These are phyloP conservation scores for Candida rishiriensis DNA, from an alignment of 805 yeast genomes.

Conservation along the genomic window DNA sequence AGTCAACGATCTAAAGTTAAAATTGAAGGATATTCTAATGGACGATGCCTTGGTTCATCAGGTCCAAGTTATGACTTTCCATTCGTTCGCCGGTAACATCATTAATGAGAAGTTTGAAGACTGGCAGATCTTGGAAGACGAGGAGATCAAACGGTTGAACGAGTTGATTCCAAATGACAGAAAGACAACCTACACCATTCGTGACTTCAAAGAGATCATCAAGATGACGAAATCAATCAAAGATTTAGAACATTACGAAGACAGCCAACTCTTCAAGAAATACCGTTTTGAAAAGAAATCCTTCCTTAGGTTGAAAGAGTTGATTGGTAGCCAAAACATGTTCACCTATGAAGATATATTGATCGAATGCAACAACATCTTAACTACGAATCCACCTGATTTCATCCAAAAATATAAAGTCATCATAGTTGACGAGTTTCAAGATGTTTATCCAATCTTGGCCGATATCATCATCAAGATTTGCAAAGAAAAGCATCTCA, in stretches of 20 bases:
- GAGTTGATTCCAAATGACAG: constrained; percentile 6
- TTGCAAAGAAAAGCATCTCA: constrained; percentile 43
- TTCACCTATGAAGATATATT: constrained; percentile 25
- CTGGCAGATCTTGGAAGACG: constrained; percentile 48
- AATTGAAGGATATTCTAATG: constrained; percentile 31
- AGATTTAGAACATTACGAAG: constrained; percentile 8
- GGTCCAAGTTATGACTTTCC: constrained; percentile 55
- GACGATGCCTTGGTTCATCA: constrained; percentile 22
- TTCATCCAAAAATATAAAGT: constrained; percentile 28
- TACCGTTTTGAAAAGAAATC: constrained; percentile 9
- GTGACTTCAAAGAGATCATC: constrained; percentile 13
- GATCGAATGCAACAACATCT: constrained; percentile 16
- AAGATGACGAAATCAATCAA: constrained; percentile 9
- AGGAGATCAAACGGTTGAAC: constrained; percentile 17
- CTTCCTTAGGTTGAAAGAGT: constrained; percentile 9
- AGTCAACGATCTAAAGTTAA: constrained; percentile 42
- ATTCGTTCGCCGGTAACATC: constrained; percentile 52
- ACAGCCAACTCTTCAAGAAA: constrained; percentile 3
- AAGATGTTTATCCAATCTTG: constrained; percentile 57
- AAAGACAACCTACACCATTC: constrained; percentile 2
- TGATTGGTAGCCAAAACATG: constrained; percentile 15
- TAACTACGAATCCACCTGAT: constrained; percentile 15
- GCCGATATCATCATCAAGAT: constrained; percentile 40
- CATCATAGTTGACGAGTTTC: constrained; percentile 68
- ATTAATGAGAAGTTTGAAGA: constrained; percentile 34